Evolutionary conservation across 1,284 basidiomycete genomes (phyloP).

Genomic region (Rhodotorula sp.): DNA sequence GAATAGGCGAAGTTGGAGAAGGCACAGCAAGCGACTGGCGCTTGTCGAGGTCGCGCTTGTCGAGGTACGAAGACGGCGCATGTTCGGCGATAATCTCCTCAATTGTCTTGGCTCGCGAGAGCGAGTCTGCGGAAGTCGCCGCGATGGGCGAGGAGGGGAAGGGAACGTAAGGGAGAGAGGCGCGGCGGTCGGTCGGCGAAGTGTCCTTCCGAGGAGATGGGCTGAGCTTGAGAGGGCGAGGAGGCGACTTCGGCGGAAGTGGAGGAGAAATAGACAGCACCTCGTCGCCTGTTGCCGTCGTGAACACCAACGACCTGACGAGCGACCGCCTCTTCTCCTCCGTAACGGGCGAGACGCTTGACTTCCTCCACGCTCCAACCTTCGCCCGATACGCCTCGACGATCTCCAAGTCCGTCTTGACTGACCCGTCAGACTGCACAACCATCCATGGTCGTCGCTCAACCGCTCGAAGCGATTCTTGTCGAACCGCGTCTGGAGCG

Average conservation of each 20-base stretch:
- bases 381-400: not conserved
- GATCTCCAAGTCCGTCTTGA: not conserved
- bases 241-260: no score
- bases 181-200: not conserved
- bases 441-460: no score
- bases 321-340: not conserved
- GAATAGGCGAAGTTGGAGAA: not conserved
- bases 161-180: conserved; percentile 7
- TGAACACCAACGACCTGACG: not conserved
- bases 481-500: no score
- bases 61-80: conserved; percentile 42
- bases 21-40: not conserved
- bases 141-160: not conserved
- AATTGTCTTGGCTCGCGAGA: conserved; percentile 46
- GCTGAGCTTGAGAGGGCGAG: not conserved
- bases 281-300: not conserved
- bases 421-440: not conserved
- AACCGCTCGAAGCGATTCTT: no score
- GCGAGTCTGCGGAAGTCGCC: not conserved
- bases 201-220: not conserved
- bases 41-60: conserved; percentile 40
- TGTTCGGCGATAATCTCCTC: conserved; percentile 53
- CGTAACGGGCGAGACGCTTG: not conserved
- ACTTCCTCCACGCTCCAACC: conserved; percentile 5
- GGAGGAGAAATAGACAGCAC: not conserved